Conservation (phyloP, 148 eudicot genomes). For the Pouteria glomerata region DNA sequence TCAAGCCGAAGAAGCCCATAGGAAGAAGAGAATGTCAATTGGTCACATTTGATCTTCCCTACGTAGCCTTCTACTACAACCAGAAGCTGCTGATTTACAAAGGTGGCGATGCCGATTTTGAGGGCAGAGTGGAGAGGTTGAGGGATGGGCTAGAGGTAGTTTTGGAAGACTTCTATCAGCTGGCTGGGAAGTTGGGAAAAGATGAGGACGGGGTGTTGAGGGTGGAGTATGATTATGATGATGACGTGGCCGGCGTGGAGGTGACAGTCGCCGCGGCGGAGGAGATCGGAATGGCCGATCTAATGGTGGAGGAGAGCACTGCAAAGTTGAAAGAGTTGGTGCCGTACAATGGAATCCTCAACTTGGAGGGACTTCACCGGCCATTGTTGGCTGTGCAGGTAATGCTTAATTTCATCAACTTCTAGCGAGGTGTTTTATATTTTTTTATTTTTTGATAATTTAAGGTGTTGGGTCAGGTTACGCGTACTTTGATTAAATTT, state of each 20-base stretch:
- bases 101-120: conserved; percentile 36
- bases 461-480: no score
- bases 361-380: conserved; percentile 76
- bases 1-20: conserved; percentile 59
- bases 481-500: no score
- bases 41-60: conserved; percentile 89
- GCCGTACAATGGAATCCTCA: conserved; percentile 65
- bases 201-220: conserved; percentile 86
- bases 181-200: conserved; percentile 72
- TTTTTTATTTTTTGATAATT: no score
- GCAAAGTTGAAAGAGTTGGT: conserved; percentile 55
- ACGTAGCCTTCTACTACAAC: conserved; percentile 84
- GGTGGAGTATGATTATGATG: conserved; percentile 85
- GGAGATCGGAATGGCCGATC: conserved; percentile 32
- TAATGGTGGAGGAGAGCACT: conserved; percentile 48
- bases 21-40: conserved; percentile 72
- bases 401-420: background rate
- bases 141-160: conserved; percentile 60
- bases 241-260: conserved; percentile 78
- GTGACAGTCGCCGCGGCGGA: conserved; percentile 49
- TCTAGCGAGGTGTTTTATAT: no score
- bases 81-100: conserved; percentile 78
- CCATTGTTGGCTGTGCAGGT: conserved; percentile 89
- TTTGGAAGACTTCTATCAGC: conserved; percentile 72
- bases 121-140: conserved; percentile 42